Percentiles rank a stretch among this genome's conserved stretches.
Conservation (phyloP, 225 moss, liverwort and hornwort genomes). For the Pleurozium schreberi region DNA sequence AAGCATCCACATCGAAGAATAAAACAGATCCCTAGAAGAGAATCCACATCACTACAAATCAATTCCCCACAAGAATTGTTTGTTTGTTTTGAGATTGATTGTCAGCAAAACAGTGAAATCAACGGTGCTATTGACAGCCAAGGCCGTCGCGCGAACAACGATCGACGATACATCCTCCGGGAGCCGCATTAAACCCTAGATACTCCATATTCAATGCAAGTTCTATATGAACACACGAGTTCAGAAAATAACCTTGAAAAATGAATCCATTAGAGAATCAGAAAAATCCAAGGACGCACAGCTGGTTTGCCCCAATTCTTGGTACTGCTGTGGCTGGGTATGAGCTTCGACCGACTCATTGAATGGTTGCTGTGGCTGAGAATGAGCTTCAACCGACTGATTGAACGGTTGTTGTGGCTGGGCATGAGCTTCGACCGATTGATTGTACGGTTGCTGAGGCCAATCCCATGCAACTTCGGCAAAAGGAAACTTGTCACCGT, state of each 20-base stretch:
- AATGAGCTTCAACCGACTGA: slow-evolving; percentile 4
- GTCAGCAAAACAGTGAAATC: background rate
- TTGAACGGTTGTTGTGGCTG: slow-evolving; percentile 23
- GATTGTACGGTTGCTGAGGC: slow-evolving; percentile 42
- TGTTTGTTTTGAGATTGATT: background rate
- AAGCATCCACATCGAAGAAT: background rate
- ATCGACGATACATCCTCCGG: background rate
- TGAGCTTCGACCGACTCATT: slow-evolving; percentile 4
- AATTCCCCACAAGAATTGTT: background rate
- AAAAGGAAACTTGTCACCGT: slow-evolving; percentile 32
- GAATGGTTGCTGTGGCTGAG: slow-evolving; percentile 24
- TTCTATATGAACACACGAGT: background rate
- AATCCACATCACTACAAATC: background rate
- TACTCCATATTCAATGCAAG: background rate
- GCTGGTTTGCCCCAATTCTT: slow-evolving; percentile 49
- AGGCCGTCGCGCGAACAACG: background rate
- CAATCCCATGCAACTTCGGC: slow-evolving; percentile 52
- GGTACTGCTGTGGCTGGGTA: slow-evolving; percentile 11
- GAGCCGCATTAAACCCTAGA: background rate
- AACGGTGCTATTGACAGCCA: background rate
- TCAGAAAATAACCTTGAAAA: slow-evolving; percentile 14
- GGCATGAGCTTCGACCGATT: background rate
- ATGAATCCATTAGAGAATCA: slow-evolving; percentile 11
- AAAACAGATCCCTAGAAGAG: too few species aligned
- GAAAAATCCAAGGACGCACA: slow-evolving; percentile 33